Percentiles rank a stretch among this genome's conserved stretches.
These are phyloP conservation scores for Trichoderma reesei DNA, from an alignment of 495 filamentous ascomycete genomes.

Conservation along the genomic window DNA sequence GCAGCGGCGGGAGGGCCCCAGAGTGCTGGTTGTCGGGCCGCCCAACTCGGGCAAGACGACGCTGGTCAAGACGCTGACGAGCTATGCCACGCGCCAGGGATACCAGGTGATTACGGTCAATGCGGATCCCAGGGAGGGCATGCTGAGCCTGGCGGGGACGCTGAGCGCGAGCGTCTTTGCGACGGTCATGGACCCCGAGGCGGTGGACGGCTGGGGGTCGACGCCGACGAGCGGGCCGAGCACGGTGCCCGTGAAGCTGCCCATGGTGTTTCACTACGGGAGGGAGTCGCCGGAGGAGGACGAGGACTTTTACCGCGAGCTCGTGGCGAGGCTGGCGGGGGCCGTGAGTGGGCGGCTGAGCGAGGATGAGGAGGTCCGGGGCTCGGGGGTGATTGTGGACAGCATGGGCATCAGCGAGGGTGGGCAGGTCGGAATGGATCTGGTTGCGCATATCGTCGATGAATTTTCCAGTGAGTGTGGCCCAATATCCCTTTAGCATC, in stretches of 20 bases:
- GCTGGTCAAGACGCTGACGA: slow-evolving; percentile 68
- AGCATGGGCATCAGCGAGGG: slow-evolving; percentile 58
- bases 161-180: slow-evolving; percentile 75
- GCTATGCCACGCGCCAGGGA: slow-evolving; percentile 68
- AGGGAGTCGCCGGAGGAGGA: slow-evolving; percentile 66
- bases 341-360: slow-evolving; percentile 67
- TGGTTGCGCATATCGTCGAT: slow-evolving; percentile 72
- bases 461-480: slow-evolving; percentile 64
- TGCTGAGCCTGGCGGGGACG: slow-evolving; percentile 77
- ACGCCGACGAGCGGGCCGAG: slow-evolving; percentile 86
- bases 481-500: background rate
- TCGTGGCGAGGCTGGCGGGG: slow-evolving; percentile 69
- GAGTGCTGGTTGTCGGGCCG: slow-evolving; percentile 77
- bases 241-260: slow-evolving; percentile 78
- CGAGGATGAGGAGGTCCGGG: slow-evolving; percentile 62
- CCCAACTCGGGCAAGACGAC: slow-evolving; percentile 79
- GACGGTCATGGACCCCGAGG: slow-evolving; percentile 67
- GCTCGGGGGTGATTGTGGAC: slow-evolving; percentile 76
- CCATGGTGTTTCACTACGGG: slow-evolving; percentile 86
- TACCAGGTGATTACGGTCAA: slow-evolving; percentile 77
- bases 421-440: slow-evolving; percentile 51
- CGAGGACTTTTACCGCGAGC: slow-evolving; percentile 55
- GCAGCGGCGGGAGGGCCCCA: slow-evolving; percentile 50
- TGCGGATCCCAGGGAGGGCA: slow-evolving; percentile 73
- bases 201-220: slow-evolving; percentile 74